Percentiles rank a stretch among this genome's conserved stretches.
These are phyloP conservation scores for Xylariaceae sp. DNA, from an alignment of 2,329 filamentous ascomycete genomes.

Conservation along the genomic window DNA sequence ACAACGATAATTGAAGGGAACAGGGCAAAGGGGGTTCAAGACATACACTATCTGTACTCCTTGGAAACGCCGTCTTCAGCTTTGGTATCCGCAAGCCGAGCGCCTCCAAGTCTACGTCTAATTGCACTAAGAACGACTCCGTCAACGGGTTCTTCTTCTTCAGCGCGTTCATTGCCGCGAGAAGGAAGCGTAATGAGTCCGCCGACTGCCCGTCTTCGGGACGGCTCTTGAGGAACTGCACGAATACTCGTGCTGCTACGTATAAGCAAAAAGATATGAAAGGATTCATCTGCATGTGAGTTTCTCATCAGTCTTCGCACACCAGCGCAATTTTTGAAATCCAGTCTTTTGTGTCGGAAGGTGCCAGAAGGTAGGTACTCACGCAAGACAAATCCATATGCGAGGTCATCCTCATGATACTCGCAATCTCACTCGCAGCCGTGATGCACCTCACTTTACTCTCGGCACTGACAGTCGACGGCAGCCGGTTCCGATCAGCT, in stretches of 20 bases:
- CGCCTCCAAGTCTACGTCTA: slow-evolving; percentile 85
- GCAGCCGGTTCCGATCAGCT: slow-evolving; percentile 81
- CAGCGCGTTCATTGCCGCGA: slow-evolving; percentile 85
- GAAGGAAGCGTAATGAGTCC: slow-evolving; percentile 82
- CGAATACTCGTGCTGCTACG: slow-evolving; percentile 90
- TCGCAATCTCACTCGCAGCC: slow-evolving; percentile 88
- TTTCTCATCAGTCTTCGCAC: slow-evolving; percentile 13
- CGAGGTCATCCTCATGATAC: slow-evolving; percentile 91
- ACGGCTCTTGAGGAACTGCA: slow-evolving; percentile 93
- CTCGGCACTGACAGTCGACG: slow-evolving; percentile 73
- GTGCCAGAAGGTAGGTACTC: slow-evolving; percentile 36
- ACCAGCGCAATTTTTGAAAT: too few relatives aligned
- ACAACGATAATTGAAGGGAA: neutral
- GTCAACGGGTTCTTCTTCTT: slow-evolving; percentile 87
- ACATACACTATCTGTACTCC: slow-evolving; percentile 50
- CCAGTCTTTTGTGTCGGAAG: neutral
- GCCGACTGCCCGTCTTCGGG: slow-evolving; percentile 75
- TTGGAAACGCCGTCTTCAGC: slow-evolving; percentile 52
- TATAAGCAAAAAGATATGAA: slow-evolving; percentile 96
- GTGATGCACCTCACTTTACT: slow-evolving; percentile 92
- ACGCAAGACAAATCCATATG: slow-evolving; percentile 82
- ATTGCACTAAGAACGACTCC: slow-evolving; percentile 88
- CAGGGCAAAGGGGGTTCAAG: neutral
- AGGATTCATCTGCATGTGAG: slow-evolving; percentile 86
- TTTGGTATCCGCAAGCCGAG: slow-evolving; percentile 60